Evolutionary conservation across 441 rosid genomes (phyloP), one percentile per base, ranked within the genome.

Genomic region (Biscutella auriculata): DNA sequence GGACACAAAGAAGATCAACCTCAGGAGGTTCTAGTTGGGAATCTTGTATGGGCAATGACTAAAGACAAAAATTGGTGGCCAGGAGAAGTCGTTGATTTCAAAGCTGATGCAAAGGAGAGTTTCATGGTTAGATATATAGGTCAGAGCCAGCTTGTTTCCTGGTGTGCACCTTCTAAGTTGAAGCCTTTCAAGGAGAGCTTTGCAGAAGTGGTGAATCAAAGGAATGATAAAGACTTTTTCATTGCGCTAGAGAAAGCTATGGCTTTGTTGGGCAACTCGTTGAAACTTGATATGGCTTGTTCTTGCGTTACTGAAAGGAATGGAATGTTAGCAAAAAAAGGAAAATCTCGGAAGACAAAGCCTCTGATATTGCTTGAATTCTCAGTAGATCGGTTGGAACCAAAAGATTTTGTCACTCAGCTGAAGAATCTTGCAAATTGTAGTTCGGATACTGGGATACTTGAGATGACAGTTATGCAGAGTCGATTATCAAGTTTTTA

Each of bases 21-120:
- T 40, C 26, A 46, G 55, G 63, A 67, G 60, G 73, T 80, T 64
- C 36, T 35, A 32, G 76, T 69, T 9, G 95, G 96, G 19, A 88
- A 88, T 74, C 62, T 85, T 51, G 93, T 88, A 9, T 91, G 95
- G 96, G 73, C 74, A 35, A 84, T 76, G 71, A 75, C 73, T 29
- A 81, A 77, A 58, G 72, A 68, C 62, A 68, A 74, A 39, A 78
- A 75, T 35, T 91, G 98, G 96, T 88, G 96, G 96, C 95, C 95
- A 1, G 96, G 93, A 54, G 85, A 81, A 77, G 68, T 88, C 27
- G 60, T 64, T 33, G 75, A 75, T 81, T 40, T 60, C 53, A 34
- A 67, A 72, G 73, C 75, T 53, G 70, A 67, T 51, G 60, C 56
- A 8, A 65, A 77, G 11, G 50, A 52, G 76, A 78, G 65, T 67